Percentiles rank a stretch among this genome's conserved stretches.
These are phyloP conservation scores for Magnusiomyces suaveolens DNA, from an alignment of 1,139 yeast genomes.

Conservation along the genomic window DNA sequence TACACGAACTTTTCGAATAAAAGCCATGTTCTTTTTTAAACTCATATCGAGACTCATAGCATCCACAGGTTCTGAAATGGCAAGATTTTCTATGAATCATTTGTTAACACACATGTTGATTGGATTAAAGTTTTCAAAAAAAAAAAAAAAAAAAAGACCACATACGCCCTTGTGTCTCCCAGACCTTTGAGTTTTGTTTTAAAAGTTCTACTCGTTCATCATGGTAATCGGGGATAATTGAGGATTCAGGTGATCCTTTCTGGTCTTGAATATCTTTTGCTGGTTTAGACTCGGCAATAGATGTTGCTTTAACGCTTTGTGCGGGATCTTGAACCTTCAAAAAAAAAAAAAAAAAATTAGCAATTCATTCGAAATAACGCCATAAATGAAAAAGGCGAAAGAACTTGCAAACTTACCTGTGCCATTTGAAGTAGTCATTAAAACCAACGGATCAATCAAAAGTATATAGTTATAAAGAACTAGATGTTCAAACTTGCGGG, in stretches of 20 bases:
- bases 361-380: background rate
- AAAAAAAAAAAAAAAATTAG: background rate
- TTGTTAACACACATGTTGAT: background rate
- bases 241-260: background rate
- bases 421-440: conserved; percentile 3
- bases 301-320: background rate
- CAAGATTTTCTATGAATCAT: background rate
- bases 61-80: conserved; percentile 21
- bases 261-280: background rate
- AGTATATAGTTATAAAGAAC: background rate
- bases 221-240: conserved; percentile 4
- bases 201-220: conserved; percentile 32
- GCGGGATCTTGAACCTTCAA: background rate
- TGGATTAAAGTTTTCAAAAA: background rate
- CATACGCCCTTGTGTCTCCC: conserved; percentile 41
- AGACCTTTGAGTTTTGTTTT: conserved; percentile 41
- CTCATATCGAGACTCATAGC: conserved; percentile 55
- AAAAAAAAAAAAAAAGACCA: background rate
- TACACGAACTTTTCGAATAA: conserved; percentile 59
- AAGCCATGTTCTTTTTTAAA: conserved; percentile 74
- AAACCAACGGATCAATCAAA: background rate
- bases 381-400: background rate
- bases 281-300: background rate
- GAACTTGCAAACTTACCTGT: background rate
- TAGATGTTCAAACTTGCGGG: background rate